Base-by-base conservation (phyloP, 805 yeast genomes). In the Torulaspora microellipsoides region DNA sequence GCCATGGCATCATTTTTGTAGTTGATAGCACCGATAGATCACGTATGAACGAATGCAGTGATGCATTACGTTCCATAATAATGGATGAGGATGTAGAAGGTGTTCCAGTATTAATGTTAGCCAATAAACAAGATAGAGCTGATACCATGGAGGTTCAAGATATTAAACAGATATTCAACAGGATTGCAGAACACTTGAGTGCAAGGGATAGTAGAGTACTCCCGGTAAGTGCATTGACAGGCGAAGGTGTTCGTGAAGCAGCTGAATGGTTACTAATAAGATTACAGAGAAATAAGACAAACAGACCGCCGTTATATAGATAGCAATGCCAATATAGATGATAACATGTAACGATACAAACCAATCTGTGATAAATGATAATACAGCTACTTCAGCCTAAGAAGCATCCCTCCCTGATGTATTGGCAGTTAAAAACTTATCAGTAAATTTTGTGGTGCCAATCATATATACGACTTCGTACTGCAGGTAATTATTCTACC, bases 201-300 rank as follows among this genome's bases (percentile, higher is more conserved):
- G 99, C 98, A 0, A 77, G 96, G 32, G 99, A 91, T 61, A 80
- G 89, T 51, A 75, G 95, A 47, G 91, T 91, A 27, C 70, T 93
- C 45, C 96, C 98, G 0, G 83, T 91, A 3, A 83, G 93, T 58
- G 97, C 96, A 11, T 69, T 83, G 33, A 56, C 58, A 27, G 85
- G 88, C 17, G 86, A 85, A 15, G 98, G 98, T 1, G 80, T 91
- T 2, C 72, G 72, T 40, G 96, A 88, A 46, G 85, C 96, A 7
- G 78, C 89, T 36, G 95, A 88, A 36, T 91, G 99, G 99, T 64
- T 91, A 37, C 78, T 78, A 34, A 72, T 83, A 7, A 71, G 97
- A 46, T 67, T 91, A 51, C 74, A 79, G 17, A 60, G 72, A 43
- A 70, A 70, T 44, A 70, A 68, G 46, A 48, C 54, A 8, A 62